Evolutionary conservation across 768 basidiomycete species (phyloP).

Genomic region (Rhodotorula kratochvilovae): DNA sequence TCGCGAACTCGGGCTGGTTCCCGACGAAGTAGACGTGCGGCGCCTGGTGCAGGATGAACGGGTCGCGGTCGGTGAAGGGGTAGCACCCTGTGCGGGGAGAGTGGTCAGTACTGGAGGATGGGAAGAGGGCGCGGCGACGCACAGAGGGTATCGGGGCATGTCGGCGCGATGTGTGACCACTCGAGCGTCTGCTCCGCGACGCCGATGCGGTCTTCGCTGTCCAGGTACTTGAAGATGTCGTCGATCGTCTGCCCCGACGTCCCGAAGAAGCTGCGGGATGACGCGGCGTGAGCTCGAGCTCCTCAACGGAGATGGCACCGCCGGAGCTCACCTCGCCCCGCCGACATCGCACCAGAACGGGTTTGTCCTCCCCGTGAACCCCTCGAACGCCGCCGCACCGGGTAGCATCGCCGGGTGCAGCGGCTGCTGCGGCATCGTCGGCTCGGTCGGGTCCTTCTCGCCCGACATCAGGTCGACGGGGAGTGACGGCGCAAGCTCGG

Average conservation of each 20-base stretch:
- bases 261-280: conserved; percentile 61
- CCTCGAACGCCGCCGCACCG: conserved; percentile 54
- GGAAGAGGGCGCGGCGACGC: conserved; percentile 28
- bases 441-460: conserved; percentile 76
- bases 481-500: conserved; percentile 69
- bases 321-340: conserved; percentile 52
- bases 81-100: conserved; percentile 64
- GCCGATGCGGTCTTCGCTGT: conserved; percentile 60
- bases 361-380: conserved; percentile 78
- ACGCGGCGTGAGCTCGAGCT: not conserved
- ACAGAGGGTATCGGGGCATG: conserved; percentile 93
- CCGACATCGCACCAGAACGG: conserved; percentile 74
- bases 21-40: conserved; percentile 92
- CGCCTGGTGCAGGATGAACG: conserved; percentile 78
- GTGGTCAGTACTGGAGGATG: not conserved
- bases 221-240: conserved; percentile 90
- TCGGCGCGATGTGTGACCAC: conserved; percentile 98
- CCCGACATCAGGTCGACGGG: conserved; percentile 88
- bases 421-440: conserved; percentile 86
- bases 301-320: conserved; percentile 14
- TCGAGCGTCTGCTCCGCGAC: conserved; percentile 73
- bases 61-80: conserved; percentile 79
- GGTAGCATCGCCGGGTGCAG: conserved; percentile 84
- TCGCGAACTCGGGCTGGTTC: conserved; percentile 77
- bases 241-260: conserved; percentile 89